Percentiles rank a stretch among this genome's conserved stretches.
Conservation (phyloP, 2,329 filamentous ascomycete species). For the Diplodia mutila region DNA sequence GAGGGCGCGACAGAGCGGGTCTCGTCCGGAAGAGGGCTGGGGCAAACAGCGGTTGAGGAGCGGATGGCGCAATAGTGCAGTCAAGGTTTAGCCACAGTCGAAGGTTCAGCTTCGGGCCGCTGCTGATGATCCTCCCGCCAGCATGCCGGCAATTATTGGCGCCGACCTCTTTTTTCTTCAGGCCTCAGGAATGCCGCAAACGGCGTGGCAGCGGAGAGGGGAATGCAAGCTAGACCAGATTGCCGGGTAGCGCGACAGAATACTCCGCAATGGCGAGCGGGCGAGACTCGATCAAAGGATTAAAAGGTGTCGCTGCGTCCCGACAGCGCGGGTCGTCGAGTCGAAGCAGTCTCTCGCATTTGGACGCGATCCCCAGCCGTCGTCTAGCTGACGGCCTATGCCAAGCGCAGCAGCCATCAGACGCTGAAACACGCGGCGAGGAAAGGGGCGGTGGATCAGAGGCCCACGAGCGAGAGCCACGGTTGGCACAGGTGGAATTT, state of each 20-base stretch:
- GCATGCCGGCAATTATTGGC: slow-evolving; percentile 14
- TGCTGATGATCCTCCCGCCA: slow-evolving; percentile 21
- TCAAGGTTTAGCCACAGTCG: slow-evolving; percentile 16
- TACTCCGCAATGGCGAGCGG: neutral
- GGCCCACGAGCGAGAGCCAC: slow-evolving; percentile 17
- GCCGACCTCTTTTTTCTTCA: slow-evolving; percentile 24
- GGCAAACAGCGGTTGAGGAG: slow-evolving; percentile 1
- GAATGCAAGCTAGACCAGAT: slow-evolving; percentile 22
- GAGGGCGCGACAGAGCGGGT: slow-evolving; percentile 4
- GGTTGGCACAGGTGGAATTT: slow-evolving; percentile 11
- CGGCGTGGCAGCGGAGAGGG: slow-evolving; percentile 25
- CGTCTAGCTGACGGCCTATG: slow-evolving; percentile 5
- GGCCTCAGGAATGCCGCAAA: slow-evolving; percentile 24
- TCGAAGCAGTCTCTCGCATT: neutral
- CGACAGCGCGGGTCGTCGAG: neutral
- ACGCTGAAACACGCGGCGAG: slow-evolving; percentile 12
- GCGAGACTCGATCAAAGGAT: slow-evolving; percentile 23
- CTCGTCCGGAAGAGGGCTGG: slow-evolving; percentile 13
- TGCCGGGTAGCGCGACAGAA: neutral
- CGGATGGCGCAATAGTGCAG: slow-evolving; percentile 13
- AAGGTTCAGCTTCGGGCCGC: slow-evolving; percentile 18
- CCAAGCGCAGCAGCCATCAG: slow-evolving; percentile 15
- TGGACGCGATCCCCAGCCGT: neutral
- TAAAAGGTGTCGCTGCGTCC: neutral
- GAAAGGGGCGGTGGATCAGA: slow-evolving; percentile 20